phyloP scores from a whole-genome alignment of 2,329 filamentous ascomycete genomes.

The Aspergillus japonicus region DNA sequence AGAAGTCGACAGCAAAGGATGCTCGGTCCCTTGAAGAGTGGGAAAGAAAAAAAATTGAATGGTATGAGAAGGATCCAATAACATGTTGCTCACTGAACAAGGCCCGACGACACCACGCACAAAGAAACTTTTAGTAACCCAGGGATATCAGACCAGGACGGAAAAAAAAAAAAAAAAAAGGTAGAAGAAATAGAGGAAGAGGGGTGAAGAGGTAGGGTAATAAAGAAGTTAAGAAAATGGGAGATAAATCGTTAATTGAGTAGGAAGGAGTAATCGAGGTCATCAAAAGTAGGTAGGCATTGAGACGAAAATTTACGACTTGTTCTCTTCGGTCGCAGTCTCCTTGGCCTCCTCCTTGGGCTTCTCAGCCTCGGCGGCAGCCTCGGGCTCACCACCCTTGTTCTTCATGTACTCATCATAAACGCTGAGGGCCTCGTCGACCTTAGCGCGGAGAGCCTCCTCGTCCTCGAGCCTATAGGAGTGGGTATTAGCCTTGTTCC shows the following conservation, averaged over 20 bases:
- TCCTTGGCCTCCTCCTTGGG: conserved; percentile 47
- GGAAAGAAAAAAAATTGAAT: conserved; percentile 3
- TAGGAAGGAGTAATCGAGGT: conserved; percentile 25
- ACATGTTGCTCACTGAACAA: conserved; percentile 36
- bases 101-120: conserved; percentile 35
- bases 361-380: conserved; percentile 44
- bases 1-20: neutral
- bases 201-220: conserved; percentile 13
- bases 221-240: conserved; percentile 18
- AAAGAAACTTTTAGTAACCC: conserved; percentile 42
- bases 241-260: conserved; percentile 27
- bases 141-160: conserved; percentile 43
- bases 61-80: conserved; percentile 12
- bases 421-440: conserved; percentile 93
- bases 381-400: conserved; percentile 54
- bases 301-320: conserved; percentile 36
- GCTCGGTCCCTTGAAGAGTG: neutral
- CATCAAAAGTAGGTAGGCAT: conserved; percentile 36
- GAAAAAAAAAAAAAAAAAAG: conserved; percentile 24
- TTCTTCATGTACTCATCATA: conserved; percentile 99
- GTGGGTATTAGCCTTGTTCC: conserved; percentile 11
- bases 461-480: conserved; percentile 78
- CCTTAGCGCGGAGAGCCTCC: conserved; percentile 84
- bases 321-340: conserved; percentile 40
- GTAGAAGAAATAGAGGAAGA: conserved; percentile 20